Base-by-base conservation (phyloP, 257 asterid species). In the Misopates orontium region DNA sequence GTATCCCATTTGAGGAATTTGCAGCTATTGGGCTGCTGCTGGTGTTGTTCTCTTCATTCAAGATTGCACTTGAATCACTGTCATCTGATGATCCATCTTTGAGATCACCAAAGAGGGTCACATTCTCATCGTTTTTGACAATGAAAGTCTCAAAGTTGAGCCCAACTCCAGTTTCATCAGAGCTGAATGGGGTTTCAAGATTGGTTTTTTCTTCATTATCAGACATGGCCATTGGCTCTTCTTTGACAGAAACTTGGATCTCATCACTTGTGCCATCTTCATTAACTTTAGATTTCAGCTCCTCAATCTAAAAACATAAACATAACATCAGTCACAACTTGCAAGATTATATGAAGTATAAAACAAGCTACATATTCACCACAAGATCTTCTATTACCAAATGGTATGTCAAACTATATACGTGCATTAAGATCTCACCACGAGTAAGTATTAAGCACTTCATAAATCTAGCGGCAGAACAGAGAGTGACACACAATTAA, bases 61-160 rank as follows among this genome's bases (percentile, higher is more conserved):
- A 75, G 55, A 92, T 87, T 1, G 96, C 93, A 59, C 98, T 92
- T 1, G 98, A 77, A 41, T 92, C 97, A 50, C 83, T 77, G 8
- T 88, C 91, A 4, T 81, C 85, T 10, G 97, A 88, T 3, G 87
- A 87, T 19, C 98, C 96, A 52, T 87, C 95, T 77, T 83, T 82
- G 16, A 82, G 64, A 66, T 85, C 95, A 5, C 68, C 42, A 19
- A 87, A 80, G 39, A 72, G 14, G 15, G 79, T 54, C 54, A 68
- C 78, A 32, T n/a, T 24, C 21, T 20, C 58, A 10, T 10, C 51
- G 10, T 61, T 72, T 24, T 55, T 72, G 20, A 51, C 77, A 17
- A 56, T 71, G 57, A 66, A 49, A 58, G 72, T 80, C 60, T 77
- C 88, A 10, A 80, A 62, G 61, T 84, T 69, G 41, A 78, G 64